These are phyloP conservation scores for Gracilaria domingensis DNA, from an alignment of 23 red algal species.

Conservation along the genomic window DNA sequence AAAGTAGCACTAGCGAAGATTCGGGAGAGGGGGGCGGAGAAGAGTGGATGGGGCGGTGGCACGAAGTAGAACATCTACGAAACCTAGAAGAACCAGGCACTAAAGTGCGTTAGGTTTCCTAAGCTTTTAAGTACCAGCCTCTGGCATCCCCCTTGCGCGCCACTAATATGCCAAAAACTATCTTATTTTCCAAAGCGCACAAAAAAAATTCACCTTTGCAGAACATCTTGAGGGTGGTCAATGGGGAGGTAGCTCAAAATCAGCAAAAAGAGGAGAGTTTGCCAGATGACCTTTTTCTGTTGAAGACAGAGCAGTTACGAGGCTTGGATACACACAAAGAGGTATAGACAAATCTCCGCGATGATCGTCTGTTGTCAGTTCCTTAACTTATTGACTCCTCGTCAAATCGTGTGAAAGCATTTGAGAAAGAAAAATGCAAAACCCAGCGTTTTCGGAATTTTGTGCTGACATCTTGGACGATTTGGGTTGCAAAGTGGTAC, in stretches of 20 bases:
- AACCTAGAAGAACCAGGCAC: no score
- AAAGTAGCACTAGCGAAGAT: no score
- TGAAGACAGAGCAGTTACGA: slow-evolving; percentile 53
- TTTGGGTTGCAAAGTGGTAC: slow-evolving; percentile 9
- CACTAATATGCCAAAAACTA: no score
- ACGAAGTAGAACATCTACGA: no score
- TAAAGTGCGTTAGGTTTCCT: no score
- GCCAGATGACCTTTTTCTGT: slow-evolving; percentile 12
- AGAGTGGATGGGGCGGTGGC: no score
- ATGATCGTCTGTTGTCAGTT: slow-evolving; percentile 28
- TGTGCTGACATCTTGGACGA: slow-evolving; percentile 53
- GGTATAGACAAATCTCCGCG: slow-evolving; percentile 25
- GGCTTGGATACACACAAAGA: slow-evolving; percentile 40
- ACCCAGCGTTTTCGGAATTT: slow-evolving; percentile 57
- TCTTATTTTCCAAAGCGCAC: no score
- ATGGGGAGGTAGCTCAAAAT: neutral
- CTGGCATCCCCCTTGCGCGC: no score
- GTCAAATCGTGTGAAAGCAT: slow-evolving; percentile 28
- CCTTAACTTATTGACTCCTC: slow-evolving; percentile 40
- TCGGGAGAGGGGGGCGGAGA: no score
- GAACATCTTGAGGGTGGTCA: neutral
- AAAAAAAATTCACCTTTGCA: no score
- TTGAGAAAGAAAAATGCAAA: slow-evolving; percentile 58
- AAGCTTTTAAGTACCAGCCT: no score
- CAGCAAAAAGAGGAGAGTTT: slow-evolving; percentile 15